Evolutionary conservation across 2,329 filamentous ascomycete species (phyloP).

Genomic region (Basipetospora chlamydospora): DNA sequence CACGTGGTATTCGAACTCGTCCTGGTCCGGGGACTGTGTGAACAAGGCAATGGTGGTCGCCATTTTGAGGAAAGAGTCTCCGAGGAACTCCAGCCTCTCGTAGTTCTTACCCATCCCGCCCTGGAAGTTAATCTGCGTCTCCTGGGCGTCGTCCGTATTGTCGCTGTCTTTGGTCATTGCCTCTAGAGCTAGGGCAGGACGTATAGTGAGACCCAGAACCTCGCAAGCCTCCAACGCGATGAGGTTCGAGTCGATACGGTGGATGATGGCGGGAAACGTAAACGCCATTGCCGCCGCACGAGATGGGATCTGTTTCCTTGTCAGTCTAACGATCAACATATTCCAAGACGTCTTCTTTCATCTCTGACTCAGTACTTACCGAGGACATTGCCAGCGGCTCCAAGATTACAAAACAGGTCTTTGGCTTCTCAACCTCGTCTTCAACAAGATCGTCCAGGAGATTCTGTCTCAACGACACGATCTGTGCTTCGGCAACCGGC

Average conservation of each 20-base stretch:
- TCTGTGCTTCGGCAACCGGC: slow-evolving; percentile 64
- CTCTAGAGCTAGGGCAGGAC: slow-evolving; percentile 61
- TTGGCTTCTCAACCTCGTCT: slow-evolving; percentile 21
- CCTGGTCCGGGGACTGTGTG: slow-evolving; percentile 57
- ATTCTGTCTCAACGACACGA: slow-evolving; percentile 67
- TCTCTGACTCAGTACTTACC: slow-evolving; percentile 35
- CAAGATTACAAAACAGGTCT: slow-evolving; percentile 55
- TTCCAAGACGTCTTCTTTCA: too few species aligned
- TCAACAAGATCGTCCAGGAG: slow-evolving; percentile 55
- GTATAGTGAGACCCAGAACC: slow-evolving; percentile 48
- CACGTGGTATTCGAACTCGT: slow-evolving; percentile 81
- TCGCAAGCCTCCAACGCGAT: slow-evolving; percentile 64
- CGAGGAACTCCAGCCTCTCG: slow-evolving; percentile 83
- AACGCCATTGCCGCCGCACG: slow-evolving; percentile 59
- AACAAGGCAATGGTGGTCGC: slow-evolving; percentile 82
- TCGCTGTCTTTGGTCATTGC: slow-evolving; percentile 88
- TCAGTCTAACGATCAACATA: not conserved
- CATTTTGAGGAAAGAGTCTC: slow-evolving; percentile 92
- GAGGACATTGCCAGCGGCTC: slow-evolving; percentile 64
- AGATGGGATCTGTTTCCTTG: slow-evolving; percentile 37
- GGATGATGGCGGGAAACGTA: slow-evolving; percentile 69
- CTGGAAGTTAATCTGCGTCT: slow-evolving; percentile 58
- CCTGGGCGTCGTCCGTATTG: slow-evolving; percentile 58
- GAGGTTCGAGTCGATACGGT: slow-evolving; percentile 67
- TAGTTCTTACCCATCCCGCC: slow-evolving; percentile 89